Conservation (phyloP, 371 early-diverging fungal genomes). For the Apophysomyces variabilis region DNA sequence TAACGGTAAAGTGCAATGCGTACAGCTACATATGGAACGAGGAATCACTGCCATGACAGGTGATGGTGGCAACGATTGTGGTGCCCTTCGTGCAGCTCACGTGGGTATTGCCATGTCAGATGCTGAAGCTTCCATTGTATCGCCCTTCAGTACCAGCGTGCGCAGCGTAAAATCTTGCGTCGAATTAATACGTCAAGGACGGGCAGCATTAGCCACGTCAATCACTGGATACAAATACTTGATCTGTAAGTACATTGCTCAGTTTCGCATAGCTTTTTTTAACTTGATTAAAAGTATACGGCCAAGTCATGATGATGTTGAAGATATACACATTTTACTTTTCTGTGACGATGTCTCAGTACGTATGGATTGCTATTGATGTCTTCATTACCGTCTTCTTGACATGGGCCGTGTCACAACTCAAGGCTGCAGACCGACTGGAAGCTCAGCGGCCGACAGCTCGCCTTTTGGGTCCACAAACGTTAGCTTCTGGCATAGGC, state of each 20-base stretch:
- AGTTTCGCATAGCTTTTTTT: conserved; percentile 1
- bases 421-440: conserved; percentile 59
- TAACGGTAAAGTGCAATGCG: conserved; percentile 62
- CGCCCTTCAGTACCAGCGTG: conserved; percentile 71
- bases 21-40: conserved; percentile 69
- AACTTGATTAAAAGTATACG: conserved; percentile 49
- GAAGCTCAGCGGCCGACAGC: conserved; percentile 71
- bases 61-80: conserved; percentile 94
- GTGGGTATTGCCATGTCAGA: conserved; percentile 84
- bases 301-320: conserved; percentile 71
- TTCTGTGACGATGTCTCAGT: conserved; percentile 52
- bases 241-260: neutral
- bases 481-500: conserved; percentile 68
- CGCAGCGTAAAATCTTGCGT: conserved; percentile 64
- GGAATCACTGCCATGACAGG: conserved; percentile 84
- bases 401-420: conserved; percentile 70
- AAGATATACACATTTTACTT: conserved; percentile 62
- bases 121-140: conserved; percentile 80
- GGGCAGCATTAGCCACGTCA: conserved; percentile 70
- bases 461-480: conserved; percentile 70
- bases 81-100: conserved; percentile 84
- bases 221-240: conserved; percentile 73
- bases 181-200: conserved; percentile 67
- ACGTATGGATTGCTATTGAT: conserved; percentile 76
- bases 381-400: conserved; percentile 68